These are phyloP conservation scores for Thielaviopsis musarum DNA, from an alignment of 2,329 filamentous ascomycete genomes.

Conservation along the genomic window DNA sequence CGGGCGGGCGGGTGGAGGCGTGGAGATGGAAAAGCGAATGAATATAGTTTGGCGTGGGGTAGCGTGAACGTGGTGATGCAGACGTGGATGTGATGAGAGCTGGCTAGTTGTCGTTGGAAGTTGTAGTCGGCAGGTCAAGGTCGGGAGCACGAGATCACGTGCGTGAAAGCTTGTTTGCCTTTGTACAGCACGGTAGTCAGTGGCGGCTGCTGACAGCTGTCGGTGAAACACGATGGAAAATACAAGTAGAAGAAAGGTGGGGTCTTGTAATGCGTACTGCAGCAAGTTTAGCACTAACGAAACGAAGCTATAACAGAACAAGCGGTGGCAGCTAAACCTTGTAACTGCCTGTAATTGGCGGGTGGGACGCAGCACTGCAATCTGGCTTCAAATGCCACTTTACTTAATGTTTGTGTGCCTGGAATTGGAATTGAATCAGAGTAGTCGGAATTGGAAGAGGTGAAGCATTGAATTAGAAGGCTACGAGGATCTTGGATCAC, in stretches of 20 bases:
- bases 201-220: not conserved
- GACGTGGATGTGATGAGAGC: not conserved
- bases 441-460: not conserved
- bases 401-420: not conserved
- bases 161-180: not conserved
- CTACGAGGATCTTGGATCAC: no score
- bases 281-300: not conserved
- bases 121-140: not conserved
- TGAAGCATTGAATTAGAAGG: not conserved
- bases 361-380: conserved; percentile 19
- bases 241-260: not conserved
- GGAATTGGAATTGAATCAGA: not conserved
- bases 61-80: not conserved
- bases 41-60: not conserved
- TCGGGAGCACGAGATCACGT: not conserved
- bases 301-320: not conserved
- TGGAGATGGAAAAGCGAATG: not conserved
- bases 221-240: not conserved
- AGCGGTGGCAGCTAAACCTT: not conserved
- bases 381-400: conserved; percentile 26
- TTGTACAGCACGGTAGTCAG: not conserved
- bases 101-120: not conserved
- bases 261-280: not conserved
- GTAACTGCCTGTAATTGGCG: conserved; percentile 1
- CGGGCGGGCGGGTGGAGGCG: not conserved